A percentile compares a stretch with the other conserved stretches of the same genome.
Evolutionary conservation across 441 rosid species (phyloP).

Genomic region (Euphorbia celastroides): DNA sequence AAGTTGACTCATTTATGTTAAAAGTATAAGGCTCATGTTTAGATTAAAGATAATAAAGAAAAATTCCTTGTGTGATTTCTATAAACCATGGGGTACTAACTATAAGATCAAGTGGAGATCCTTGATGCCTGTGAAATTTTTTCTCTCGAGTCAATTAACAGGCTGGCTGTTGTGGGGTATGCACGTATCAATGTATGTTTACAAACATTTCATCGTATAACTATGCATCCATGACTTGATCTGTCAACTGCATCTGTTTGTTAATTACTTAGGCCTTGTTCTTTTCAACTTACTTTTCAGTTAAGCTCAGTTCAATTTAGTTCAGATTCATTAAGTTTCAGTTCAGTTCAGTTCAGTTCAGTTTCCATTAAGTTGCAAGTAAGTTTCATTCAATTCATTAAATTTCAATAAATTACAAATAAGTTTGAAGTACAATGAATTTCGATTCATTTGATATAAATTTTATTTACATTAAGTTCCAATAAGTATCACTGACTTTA

Average conservation of each 20-base stretch:
- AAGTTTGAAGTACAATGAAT: too few species aligned
- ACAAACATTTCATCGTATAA: not conserved
- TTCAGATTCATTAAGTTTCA: too few species aligned
- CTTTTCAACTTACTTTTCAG: too few species aligned
- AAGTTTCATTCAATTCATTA: too few species aligned
- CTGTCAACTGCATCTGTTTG: not conserved
- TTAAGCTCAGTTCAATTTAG: too few species aligned
- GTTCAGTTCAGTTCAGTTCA: too few species aligned
- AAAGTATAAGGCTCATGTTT: not conserved
- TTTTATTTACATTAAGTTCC: too few species aligned
- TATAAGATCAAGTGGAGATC: not conserved
- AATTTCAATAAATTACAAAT: too few species aligned
- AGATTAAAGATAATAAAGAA: not conserved
- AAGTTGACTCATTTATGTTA: slow-evolving; percentile 1
- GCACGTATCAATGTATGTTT: not conserved
- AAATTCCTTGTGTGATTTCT: not conserved
- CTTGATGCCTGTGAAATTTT: not conserved
- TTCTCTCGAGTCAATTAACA: not conserved
- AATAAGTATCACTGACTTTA: too few species aligned
- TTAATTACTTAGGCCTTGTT: too few species aligned
- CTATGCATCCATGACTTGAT: slow-evolving; percentile 7
- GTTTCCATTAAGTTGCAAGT: too few species aligned
- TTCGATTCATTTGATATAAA: too few species aligned
- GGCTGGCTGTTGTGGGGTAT: not conserved
- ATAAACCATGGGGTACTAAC: not conserved